Conservation (phyloP, 192 early-diverging fungal genomes). For the Dissophora ornata region DNA sequence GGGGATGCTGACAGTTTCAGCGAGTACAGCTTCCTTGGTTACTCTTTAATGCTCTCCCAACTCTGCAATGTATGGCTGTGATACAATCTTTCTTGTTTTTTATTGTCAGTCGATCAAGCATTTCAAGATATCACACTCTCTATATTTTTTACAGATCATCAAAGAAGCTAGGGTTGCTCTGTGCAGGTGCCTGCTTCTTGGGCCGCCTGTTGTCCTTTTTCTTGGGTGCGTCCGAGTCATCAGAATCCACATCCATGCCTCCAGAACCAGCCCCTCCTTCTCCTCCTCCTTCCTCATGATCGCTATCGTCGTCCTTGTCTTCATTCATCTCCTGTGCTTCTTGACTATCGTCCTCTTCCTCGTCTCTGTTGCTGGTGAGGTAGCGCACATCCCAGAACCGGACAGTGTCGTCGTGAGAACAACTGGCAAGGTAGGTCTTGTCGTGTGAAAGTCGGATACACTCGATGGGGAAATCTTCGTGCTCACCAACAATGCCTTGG, state of each 20-base stretch:
- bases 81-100: too few species aligned
- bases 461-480: constrained; percentile 92
- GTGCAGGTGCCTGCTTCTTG: constrained; percentile 34
- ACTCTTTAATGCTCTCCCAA: too few species aligned
- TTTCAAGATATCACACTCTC: too few species aligned
- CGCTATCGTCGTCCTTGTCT: constrained; percentile 56
- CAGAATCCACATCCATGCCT: constrained; percentile 48
- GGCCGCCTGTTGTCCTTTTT: constrained; percentile 37
- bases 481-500: constrained; percentile 89
- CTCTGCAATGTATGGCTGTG: too few species aligned
- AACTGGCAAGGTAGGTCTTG: constrained; percentile 80
- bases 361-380: constrained; percentile 61
- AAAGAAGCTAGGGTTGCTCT: constrained; percentile 39
- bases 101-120: too few species aligned
- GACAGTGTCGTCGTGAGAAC: constrained; percentile 88
- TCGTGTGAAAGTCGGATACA: constrained; percentile 77
- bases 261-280: constrained; percentile 2
- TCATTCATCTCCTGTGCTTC: constrained; percentile 60
- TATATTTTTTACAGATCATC: constrained; percentile 36
- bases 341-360: constrained; percentile 58
- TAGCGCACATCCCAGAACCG: constrained; percentile 89
- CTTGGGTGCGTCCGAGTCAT: constrained; percentile 52
- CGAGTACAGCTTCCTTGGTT: too few species aligned
- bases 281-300: constrained; percentile 26
- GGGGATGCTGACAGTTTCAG: too few species aligned